Evolutionary conservation across 805 yeast genomes (phyloP), one percentile per base, ranked within the genome.

Genomic region (Metschnikowia aberdeeniae): DNA sequence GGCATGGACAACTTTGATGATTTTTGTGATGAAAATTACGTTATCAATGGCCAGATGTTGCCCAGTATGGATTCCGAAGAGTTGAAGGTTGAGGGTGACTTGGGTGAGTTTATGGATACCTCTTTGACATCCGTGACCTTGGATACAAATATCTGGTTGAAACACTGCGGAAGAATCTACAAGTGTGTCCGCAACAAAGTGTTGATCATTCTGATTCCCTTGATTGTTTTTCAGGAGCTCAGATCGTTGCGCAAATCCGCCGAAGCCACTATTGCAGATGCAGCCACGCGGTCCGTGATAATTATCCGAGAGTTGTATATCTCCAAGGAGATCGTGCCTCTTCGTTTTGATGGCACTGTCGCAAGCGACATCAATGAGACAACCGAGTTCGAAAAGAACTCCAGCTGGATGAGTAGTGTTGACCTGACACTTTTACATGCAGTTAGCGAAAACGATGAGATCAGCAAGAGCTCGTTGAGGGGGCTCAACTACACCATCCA

Each of bases 131-230:
- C 72, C 54, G 72, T 84, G 44, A 77, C 87, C 0, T 67, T 86
- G 45, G 95, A 86, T 62, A 85, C 93, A 1, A 85, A 86, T 52
- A 79, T 84, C 46, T 86, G 92, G 90, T 66, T 86, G 51, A 83
- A 85, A 55, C 90, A 84, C 57, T 84, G 89, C 60, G 95, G 92
- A 1, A 74, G 84, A 49, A 70, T 86, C 17, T 86, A 75, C 65
- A 86, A 86, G 59, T 79, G 87, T 54, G 76, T 84, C 10, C 72
- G 82, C 28, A 77, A 78, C 52, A 74, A 72, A 11, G 76, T 84
- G 3, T 72, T 86, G 48, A 78, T 74, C 50, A 67, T 82, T 20
- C 77, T 81, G 53, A 79, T 85, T 4, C 90, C 93, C 34, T 67
- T 86, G 46, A 82, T 86, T 14, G 88, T 86, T 5, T 86, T 85